Evolutionary conservation across 179 eudicot species (phyloP).

Genomic region (Corrigiola litoralis): DNA sequence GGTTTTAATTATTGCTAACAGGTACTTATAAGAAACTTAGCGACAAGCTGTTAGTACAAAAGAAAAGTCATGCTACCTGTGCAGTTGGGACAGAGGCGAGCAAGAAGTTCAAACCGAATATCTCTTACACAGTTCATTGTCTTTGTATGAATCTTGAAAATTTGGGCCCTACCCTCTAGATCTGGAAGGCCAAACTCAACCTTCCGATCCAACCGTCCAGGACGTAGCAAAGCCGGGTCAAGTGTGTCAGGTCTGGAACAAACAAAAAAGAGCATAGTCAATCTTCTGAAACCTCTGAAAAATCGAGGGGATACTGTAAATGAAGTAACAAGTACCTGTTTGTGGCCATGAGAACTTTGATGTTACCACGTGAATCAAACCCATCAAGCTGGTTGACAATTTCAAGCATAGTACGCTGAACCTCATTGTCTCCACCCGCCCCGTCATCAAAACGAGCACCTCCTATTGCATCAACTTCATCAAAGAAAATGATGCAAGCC

Average conservation of each 20-base stretch:
- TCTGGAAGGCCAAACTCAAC: conserved; percentile 96
- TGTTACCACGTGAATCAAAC: conserved; percentile 90
- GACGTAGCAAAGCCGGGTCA: conserved; percentile 86
- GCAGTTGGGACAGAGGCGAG: conserved; percentile 92
- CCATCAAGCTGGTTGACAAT: conserved; percentile 97
- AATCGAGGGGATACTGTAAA: neutral
- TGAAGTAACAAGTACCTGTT: conserved; percentile 46
- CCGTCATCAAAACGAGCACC: conserved; percentile 92
- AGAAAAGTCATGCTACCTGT: conserved; percentile 43
- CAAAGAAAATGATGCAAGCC: conserved; percentile 89
- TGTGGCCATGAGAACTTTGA: conserved; percentile 95
- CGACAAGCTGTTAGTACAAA: neutral
- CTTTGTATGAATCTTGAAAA: conserved; percentile 80
- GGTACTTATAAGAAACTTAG: too few relatives aligned
- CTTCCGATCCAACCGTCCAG: conserved; percentile 84
- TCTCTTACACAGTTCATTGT: conserved; percentile 97
- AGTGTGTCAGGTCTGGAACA: conserved; percentile 73
- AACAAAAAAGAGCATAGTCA: neutral
- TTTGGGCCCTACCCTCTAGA: conserved; percentile 81
- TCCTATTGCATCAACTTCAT: conserved; percentile 93
- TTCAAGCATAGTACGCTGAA: conserved; percentile 93
- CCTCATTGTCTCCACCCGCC: conserved; percentile 88
- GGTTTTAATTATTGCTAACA: too few relatives aligned
- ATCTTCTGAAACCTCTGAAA: neutral
- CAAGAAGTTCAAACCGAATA: conserved; percentile 81